These are phyloP conservation scores for Cenchrus americanus DNA, from an alignment of 176 grass and related monocot species.

Conservation along the genomic window DNA sequence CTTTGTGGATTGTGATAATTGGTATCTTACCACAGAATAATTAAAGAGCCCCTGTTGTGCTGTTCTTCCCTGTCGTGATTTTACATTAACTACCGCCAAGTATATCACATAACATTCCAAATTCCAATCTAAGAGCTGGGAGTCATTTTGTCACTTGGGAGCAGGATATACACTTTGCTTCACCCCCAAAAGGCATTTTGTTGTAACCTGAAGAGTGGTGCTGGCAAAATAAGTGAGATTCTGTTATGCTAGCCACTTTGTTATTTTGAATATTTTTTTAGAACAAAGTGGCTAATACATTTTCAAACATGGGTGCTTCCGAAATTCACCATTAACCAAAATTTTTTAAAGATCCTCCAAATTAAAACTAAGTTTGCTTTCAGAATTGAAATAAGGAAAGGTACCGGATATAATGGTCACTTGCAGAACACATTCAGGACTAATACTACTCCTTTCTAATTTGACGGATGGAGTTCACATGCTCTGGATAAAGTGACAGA, in stretches of 20 bases:
- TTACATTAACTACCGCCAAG: not conserved
- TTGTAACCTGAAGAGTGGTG: not conserved
- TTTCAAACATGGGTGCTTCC: too few species aligned
- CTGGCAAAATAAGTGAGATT: not conserved
- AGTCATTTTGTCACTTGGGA: not conserved
- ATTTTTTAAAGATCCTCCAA: too few species aligned
- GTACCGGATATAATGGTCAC: too few species aligned
- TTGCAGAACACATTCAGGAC: too few species aligned
- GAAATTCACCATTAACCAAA: too few species aligned
- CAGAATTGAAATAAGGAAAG: too few species aligned
- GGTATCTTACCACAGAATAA: not conserved
- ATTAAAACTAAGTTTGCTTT: too few species aligned
- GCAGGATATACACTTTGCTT: not conserved
- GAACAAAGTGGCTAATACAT: too few species aligned
- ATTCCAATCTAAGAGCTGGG: not conserved
- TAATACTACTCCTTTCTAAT: too few species aligned
- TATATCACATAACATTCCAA: not conserved
- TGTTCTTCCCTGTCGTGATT: not conserved
- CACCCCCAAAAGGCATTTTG: not conserved
- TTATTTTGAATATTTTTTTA: too few species aligned
- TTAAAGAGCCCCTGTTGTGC: not conserved
- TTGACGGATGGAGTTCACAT: too few species aligned
- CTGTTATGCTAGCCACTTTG: not conserved
- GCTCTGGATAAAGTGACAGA: too few species aligned
- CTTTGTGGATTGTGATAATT: constrained; percentile 11